Percentiles rank a stretch among this genome's conserved stretches.
Evolutionary conservation across 805 yeast species (phyloP).

Genomic region (Candida anglica): DNA sequence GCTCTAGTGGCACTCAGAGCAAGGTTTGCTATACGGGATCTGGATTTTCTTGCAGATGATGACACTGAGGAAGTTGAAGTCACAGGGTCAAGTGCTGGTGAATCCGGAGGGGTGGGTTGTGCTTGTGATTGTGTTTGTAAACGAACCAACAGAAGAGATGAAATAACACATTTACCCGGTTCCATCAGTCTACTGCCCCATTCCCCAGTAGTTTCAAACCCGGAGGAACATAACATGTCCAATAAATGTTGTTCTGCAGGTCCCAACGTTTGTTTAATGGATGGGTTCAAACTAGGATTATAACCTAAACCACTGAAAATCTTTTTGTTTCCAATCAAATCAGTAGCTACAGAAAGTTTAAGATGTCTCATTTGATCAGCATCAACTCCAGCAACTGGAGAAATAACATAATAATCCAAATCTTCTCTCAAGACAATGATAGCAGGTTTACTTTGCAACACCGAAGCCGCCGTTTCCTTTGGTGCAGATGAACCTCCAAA

Average conservation of each 20-base stretch:
- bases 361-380: slow-evolving; percentile 60
- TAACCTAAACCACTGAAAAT: slow-evolving; percentile 83
- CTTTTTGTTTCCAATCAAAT: slow-evolving; percentile 49
- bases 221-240: slow-evolving; percentile 92
- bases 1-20: slow-evolving; percentile 55
- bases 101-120: slow-evolving; percentile 36
- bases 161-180: slow-evolving; percentile 81
- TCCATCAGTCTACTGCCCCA: slow-evolving; percentile 95
- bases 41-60: slow-evolving; percentile 36
- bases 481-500: slow-evolving; percentile 9
- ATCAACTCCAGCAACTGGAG: slow-evolving; percentile 57
- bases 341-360: slow-evolving; percentile 70
- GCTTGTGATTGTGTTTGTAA: slow-evolving; percentile 32
- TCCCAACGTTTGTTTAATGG: slow-evolving; percentile 52
- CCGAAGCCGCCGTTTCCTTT: slow-evolving; percentile 45
- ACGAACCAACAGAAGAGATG: slow-evolving; percentile 73
- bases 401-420: slow-evolving; percentile 87
- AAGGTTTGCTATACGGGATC: slow-evolving; percentile 56
- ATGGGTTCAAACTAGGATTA: slow-evolving; percentile 20
- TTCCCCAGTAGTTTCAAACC: slow-evolving; percentile 57
- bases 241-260: slow-evolving; percentile 93
- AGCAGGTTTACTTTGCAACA: slow-evolving; percentile 78
- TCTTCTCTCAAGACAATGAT: slow-evolving; percentile 92
- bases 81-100: slow-evolving; percentile 42
- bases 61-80: slow-evolving; percentile 33